Conservation (phyloP, 148 eudicot genomes). For the Cornus controversa region DNA sequence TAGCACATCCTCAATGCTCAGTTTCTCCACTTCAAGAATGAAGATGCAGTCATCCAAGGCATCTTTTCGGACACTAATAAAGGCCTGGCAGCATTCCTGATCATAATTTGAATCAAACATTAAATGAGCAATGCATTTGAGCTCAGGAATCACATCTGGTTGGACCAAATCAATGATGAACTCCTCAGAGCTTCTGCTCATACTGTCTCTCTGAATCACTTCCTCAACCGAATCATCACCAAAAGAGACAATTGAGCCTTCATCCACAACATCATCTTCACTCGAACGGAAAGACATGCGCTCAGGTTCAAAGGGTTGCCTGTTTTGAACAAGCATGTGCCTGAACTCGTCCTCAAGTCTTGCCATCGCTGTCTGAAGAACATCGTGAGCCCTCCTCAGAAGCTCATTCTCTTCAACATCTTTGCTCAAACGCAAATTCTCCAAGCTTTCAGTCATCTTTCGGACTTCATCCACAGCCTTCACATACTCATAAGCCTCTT, state of each 20-base stretch:
- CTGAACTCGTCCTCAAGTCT: constrained; percentile 75
- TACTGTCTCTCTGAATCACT: constrained; percentile 44
- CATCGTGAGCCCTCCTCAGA: constrained; percentile 53
- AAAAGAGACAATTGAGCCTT: constrained; percentile 47
- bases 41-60: constrained; percentile 66
- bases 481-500: constrained; percentile 60
- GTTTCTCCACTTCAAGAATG: constrained; percentile 64
- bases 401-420: constrained; percentile 38
- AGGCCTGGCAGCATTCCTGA: constrained; percentile 69
- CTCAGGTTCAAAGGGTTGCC: constrained; percentile 70
- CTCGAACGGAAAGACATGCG: constrained; percentile 60
- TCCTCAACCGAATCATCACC: constrained; percentile 61
- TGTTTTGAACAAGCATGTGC: constrained; percentile 65
- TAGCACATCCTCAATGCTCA: constrained; percentile 77
- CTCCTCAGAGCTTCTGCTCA: constrained; percentile 46
- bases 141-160: constrained; percentile 57
- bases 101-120: constrained; percentile 70
- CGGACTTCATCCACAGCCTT: constrained; percentile 61
- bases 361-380: constrained; percentile 74
- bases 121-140: constrained; percentile 59
- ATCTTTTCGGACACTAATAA: constrained; percentile 56
- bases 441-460: constrained; percentile 49
- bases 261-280: constrained; percentile 59
- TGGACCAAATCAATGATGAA: constrained; percentile 56
- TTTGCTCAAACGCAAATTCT: constrained; percentile 34